Conservation (phyloP, 192 early-diverging fungal genomes). For the Pecoramyces ruminantium region DNA sequence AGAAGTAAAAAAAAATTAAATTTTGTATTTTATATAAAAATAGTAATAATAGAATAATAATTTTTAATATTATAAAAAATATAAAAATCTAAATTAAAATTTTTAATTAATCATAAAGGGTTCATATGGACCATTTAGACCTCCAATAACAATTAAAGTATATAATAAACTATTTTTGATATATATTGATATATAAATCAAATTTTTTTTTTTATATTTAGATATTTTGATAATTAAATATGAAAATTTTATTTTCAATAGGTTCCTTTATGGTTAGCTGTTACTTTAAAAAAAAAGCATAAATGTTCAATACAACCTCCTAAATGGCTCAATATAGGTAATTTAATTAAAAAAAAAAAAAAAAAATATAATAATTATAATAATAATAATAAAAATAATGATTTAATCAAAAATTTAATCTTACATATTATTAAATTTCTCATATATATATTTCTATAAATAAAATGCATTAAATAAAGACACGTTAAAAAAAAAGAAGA, state of each 20-base stretch:
- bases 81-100: neutral
- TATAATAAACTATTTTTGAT: no score
- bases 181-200: no score
- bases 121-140: slow-evolving; percentile 59
- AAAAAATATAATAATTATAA: neutral
- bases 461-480: no score
- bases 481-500: slow-evolving; percentile 34
- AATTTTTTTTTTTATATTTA: no score
- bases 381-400: no score
- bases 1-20: slow-evolving; percentile 39
- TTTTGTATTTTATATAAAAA: no score
- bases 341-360: neutral
- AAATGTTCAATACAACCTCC: slow-evolving; percentile 68
- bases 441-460: no score
- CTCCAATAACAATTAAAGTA: slow-evolving; percentile 53
- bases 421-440: no score
- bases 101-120: slow-evolving; percentile 26
- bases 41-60: neutral
- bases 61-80: neutral
- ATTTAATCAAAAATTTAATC: no score
- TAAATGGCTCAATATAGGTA: slow-evolving; percentile 62
- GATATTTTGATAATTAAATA: no score
- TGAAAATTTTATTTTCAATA: neutral
- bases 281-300: slow-evolving; percentile 61
- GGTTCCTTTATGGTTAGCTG: slow-evolving; percentile 69